Base-by-base conservation (phyloP, 2,329 filamentous ascomycete genomes). In the Rhexocercosporidium sp. region DNA sequence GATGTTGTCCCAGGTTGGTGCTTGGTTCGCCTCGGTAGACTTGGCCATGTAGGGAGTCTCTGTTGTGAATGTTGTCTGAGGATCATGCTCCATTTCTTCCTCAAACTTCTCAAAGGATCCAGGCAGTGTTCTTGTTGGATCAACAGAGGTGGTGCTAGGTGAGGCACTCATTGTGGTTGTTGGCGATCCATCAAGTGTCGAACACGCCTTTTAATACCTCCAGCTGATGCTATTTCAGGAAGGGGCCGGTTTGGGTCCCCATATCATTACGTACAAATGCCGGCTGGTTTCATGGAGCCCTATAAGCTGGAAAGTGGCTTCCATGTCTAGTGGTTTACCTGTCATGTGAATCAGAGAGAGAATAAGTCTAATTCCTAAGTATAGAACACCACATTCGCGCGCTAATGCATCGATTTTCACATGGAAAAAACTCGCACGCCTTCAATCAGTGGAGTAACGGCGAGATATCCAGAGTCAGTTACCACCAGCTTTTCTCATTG, bases 181-280 rank as follows among this genome's bases (percentile, higher is more conserved):
- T 65, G 25, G 31, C 20, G 20, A 65, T 51, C 41, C 37, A 59
- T 65, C 16, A 59, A 59, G 53, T 59, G 3, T 59, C 0, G 41
- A 65, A 22, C 14, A 59, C 44, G 44, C 25, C 53, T 65, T 65
- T 65, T 65, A 59, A 65, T 59, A 51, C 20, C 22, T 65, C 44
- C 37, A 59, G 59, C 1, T 59, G 31, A 51, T 59, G 31, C 62
- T 65, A 65, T 65, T 65, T 65, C 20, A 20, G 53, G 25, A 65
- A 59, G 41, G 62, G 51, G 53, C 22, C 53, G 2, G 41, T 65
- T 65, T 41, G 29, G 29, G 4, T 31, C 29, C 29, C 29, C 29
- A 31, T n/a, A n/a, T n/a, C n/a, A n/a, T n/a, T n/a, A n/a, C n/a
- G n/a, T n/a, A n/a, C n/a, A n/a, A n/a, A n/a, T n/a, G n/a, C n/a